These are phyloP conservation scores for Cerrena zonata DNA, from an alignment of 1,284 basidiomycete genomes.

Conservation along the genomic window DNA sequence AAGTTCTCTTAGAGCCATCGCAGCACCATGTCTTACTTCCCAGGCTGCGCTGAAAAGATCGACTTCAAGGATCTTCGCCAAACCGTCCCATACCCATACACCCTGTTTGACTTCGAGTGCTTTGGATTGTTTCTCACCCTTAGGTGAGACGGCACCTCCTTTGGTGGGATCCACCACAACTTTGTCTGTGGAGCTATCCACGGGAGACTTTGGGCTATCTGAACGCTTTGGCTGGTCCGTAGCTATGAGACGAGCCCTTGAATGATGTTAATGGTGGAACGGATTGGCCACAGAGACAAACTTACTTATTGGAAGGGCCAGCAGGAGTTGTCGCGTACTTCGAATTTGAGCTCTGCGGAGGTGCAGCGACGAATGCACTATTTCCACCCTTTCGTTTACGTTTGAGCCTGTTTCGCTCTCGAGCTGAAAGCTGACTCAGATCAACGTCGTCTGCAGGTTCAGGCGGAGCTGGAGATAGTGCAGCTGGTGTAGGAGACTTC, in stretches of 20 bases:
- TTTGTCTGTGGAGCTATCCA: constrained; percentile 45
- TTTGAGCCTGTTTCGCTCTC: constrained; percentile 86
- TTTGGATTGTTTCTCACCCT: constrained; percentile 65
- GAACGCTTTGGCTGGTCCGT: constrained; percentile 43
- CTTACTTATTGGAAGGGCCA: constrained; percentile 57
- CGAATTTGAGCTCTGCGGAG: constrained; percentile 44
- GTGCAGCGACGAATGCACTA: constrained; percentile 65
- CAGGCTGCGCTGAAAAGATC: constrained; percentile 85
- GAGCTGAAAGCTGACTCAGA: constrained; percentile 66
- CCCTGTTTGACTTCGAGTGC: constrained; percentile 69
- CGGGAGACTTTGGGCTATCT: constrained; percentile 48
- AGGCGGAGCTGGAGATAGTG: constrained; percentile 46
- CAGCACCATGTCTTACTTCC: constrained; percentile 93
- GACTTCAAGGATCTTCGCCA: constrained; percentile 77
- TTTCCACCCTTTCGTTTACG: constrained; percentile 87
- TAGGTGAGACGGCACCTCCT: constrained; percentile 75
- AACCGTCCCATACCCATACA: constrained; percentile 84
- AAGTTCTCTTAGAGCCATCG: constrained; percentile 85
- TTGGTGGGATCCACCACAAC: constrained; percentile 72
- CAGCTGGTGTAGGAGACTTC: constrained; percentile 52
- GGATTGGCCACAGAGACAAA: constrained; percentile 14
- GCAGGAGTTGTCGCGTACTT: constrained; percentile 55
- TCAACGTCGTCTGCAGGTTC: constrained; percentile 42
- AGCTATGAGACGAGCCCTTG: constrained; percentile 63
- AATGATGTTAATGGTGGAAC: constrained; percentile 16